Conservation (phyloP, 805 yeast species). For the Kodamaea laetipori region DNA sequence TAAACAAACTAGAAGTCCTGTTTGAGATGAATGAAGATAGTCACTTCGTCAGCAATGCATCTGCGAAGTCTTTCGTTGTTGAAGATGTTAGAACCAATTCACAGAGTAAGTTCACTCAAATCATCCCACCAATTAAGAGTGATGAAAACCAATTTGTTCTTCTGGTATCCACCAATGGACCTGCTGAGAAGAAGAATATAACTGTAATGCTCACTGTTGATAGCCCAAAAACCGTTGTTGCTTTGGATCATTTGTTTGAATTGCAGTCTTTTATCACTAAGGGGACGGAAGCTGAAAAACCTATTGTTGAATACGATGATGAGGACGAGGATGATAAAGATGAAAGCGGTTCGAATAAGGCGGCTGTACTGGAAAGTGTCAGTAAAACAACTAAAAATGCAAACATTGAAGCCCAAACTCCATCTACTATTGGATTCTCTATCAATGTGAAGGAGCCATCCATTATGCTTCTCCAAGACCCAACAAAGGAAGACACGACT, state of each 20-base stretch:
- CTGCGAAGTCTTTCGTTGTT: conserved; percentile 72
- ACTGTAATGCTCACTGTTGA: conserved; percentile 65
- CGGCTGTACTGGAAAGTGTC: conserved; percentile 1
- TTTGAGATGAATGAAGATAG: conserved; percentile 56
- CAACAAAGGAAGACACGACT: conserved; percentile 66
- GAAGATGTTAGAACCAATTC: conserved; percentile 67
- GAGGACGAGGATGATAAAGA: conserved; percentile 17
- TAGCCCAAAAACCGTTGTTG: conserved; percentile 77
- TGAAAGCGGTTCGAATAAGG: not conserved
- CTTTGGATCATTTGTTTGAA: conserved; percentile 83
- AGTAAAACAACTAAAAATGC: conserved; percentile 2
- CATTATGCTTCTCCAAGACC: conserved; percentile 77
- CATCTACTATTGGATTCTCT: conserved; percentile 48
- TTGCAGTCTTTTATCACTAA: conserved; percentile 63
- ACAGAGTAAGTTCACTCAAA: conserved; percentile 73
- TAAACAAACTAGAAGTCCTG: conserved; percentile 57
- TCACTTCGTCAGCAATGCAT: conserved; percentile 59
- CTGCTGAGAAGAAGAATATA: conserved; percentile 40
- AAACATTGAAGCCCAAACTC: conserved; percentile 4
- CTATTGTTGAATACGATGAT: conserved; percentile 18
- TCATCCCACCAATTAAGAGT: conserved; percentile 69
- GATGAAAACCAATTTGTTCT: conserved; percentile 74
- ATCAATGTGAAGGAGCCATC: conserved; percentile 78
- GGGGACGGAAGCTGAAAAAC: conserved; percentile 38
- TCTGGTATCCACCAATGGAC: conserved; percentile 46